These are phyloP conservation scores for Nakazawaea holstii DNA, from an alignment of 805 yeast species.

Conservation along the genomic window DNA sequence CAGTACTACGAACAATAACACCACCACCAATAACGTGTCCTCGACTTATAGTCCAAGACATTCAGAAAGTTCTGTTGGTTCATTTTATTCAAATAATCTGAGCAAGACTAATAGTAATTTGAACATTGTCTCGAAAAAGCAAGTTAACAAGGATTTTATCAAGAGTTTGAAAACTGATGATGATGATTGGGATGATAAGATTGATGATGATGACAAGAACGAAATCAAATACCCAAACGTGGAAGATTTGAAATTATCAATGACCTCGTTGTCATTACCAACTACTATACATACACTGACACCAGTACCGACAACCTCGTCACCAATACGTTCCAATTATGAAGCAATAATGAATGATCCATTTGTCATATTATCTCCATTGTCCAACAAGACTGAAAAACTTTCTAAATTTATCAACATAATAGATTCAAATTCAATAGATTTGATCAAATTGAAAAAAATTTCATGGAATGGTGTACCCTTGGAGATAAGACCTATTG, in stretches of 20 bases:
- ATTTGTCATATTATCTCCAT: slow-evolving; percentile 29
- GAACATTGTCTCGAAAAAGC: slow-evolving; percentile 12
- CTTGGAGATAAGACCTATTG: slow-evolving; percentile 64
- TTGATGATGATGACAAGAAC: slow-evolving; percentile 39
- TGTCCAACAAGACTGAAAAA: slow-evolving; percentile 43
- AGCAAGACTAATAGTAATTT: slow-evolving; percentile 7
- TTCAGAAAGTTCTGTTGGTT: slow-evolving; percentile 12
- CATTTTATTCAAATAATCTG: slow-evolving; percentile 10
- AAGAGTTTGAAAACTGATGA: slow-evolving; percentile 41
- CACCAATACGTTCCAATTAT: slow-evolving; percentile 17
- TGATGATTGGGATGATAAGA: slow-evolving; percentile 83
- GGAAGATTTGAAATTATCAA: slow-evolving; percentile 8
- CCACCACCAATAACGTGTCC: slow-evolving; percentile 3
- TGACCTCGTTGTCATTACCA: slow-evolving; percentile 22
- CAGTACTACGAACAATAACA: neutral
- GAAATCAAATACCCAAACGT: slow-evolving; percentile 8
- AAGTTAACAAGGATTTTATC: slow-evolving; percentile 9
- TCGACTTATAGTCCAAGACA: slow-evolving; percentile 14
- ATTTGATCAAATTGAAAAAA: slow-evolving; percentile 64
- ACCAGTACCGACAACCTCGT: neutral
- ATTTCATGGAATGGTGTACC: slow-evolving; percentile 96
- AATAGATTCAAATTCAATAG: slow-evolving; percentile 50
- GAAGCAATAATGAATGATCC: slow-evolving; percentile 38
- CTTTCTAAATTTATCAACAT: slow-evolving; percentile 64
- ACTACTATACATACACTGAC: slow-evolving; percentile 12